phyloP scores from a whole-genome alignment of 164 flowering plant species.

The Hamamelis virginiana region DNA sequence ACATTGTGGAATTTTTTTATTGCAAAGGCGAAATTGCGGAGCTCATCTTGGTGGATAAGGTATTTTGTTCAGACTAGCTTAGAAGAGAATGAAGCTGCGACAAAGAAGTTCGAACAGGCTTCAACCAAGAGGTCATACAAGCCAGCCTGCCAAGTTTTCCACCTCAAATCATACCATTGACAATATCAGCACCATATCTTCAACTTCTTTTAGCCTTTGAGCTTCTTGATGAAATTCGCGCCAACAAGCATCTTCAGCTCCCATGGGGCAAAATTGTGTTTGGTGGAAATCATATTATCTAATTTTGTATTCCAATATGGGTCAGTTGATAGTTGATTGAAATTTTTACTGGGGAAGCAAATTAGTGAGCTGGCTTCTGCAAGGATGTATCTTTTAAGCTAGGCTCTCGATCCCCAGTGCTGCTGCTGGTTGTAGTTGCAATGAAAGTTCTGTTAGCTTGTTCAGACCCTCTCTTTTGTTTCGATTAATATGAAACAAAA shows the following conservation, averaged over 20 bases:
- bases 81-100: conserved; percentile 69
- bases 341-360: conserved; percentile 1
- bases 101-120: conserved; percentile 79
- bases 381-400: too few relatives aligned
- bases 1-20: conserved; percentile 3
- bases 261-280: conserved; percentile 14
- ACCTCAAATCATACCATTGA: conserved; percentile 59
- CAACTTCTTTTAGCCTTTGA: not conserved
- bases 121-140: conserved; percentile 50
- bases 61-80: conserved; percentile 64
- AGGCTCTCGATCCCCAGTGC: too few relatives aligned
- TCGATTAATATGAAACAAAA: too few relatives aligned
- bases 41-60: conserved; percentile 84
- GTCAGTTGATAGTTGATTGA: not conserved
- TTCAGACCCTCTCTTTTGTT: too few relatives aligned
- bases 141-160: conserved; percentile 80
- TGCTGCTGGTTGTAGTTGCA: too few relatives aligned
- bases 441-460: too few relatives aligned
- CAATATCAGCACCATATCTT: not conserved
- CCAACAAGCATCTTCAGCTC: conserved; percentile 9
- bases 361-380: not conserved
- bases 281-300: conserved; percentile 3
- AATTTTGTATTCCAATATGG: not conserved
- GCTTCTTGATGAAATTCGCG: conserved; percentile 10
- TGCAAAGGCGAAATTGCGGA: conserved; percentile 77